Percentiles rank a stretch among this genome's conserved stretches.
Conservation (phyloP, 176 grass and related monocot genomes). For the Phoenix roebelenii region DNA sequence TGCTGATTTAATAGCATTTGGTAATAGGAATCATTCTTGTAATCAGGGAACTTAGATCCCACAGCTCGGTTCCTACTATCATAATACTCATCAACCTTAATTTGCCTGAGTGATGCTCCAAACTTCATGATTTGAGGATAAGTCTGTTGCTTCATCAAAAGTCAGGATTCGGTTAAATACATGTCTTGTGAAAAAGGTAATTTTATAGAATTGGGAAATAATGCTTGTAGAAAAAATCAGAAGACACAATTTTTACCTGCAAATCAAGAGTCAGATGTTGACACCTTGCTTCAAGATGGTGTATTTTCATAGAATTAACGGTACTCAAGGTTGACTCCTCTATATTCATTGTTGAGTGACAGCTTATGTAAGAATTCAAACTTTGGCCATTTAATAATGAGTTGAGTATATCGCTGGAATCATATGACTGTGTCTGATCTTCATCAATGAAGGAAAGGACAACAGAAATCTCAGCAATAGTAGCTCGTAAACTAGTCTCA, state of each 20-base stretch:
- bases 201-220: no score
- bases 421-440: conserved; percentile 12
- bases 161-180: conserved; percentile 1
- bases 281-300: conserved; percentile 77
- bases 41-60: background rate
- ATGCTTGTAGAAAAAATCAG: no score
- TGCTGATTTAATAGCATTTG: conserved; percentile 49
- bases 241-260: conserved; percentile 40
- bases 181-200: no score
- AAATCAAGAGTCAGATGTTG: conserved; percentile 58
- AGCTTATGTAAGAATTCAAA: conserved; percentile 56
- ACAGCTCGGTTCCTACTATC: conserved; percentile 18
- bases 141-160: conserved; percentile 53
- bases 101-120: conserved; percentile 43
- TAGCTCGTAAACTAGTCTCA: conserved; percentile 61
- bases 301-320: conserved; percentile 35
- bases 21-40: conserved; percentile 8
- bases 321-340: conserved; percentile 37
- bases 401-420: conserved; percentile 17
- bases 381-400: conserved; percentile 29
- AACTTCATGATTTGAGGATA: conserved; percentile 64
- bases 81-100: conserved; percentile 78
- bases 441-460: conserved; percentile 55
- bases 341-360: conserved; percentile 45
- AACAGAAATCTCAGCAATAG: conserved; percentile 61